Percentiles rank a stretch among this genome's conserved stretches.
Conservation (phyloP, 73 alveolate species). For the Paramecium biaurelia region DNA sequence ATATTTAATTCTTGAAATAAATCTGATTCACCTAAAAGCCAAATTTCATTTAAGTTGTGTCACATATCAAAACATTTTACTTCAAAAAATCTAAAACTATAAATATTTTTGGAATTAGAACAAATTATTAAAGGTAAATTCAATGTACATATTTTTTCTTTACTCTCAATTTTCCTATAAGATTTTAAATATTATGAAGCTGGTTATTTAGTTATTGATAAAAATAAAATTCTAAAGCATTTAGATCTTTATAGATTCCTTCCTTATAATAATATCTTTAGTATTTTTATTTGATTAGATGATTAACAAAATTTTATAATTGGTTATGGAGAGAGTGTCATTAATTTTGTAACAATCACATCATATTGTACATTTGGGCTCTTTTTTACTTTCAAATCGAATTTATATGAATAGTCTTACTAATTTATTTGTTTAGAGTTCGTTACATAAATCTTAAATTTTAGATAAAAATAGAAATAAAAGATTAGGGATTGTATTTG, state of each 20-base stretch:
- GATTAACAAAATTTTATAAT: neutral
- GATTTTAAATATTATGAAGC: constrained; percentile 7
- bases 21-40: neutral
- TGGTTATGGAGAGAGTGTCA: constrained; percentile 1
- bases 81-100: neutral
- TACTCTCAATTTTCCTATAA: neutral
- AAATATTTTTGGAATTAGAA: neutral
- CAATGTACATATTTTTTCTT: neutral
- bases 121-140: neutral
- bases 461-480: neutral
- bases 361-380: constrained; percentile 58
- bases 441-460: neutral
- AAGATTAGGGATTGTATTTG: neutral
- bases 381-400: too few species aligned
- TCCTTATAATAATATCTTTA: neutral
- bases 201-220: neutral
- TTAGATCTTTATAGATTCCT: neutral
- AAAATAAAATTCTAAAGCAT: neutral
- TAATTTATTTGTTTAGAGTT: too few species aligned
- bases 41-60: neutral
- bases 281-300: neutral
- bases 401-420: too few species aligned
- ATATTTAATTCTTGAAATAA: neutral
- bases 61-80: neutral
- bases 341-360: constrained; percentile 37